Percentiles rank a stretch among this genome's conserved stretches.
Conservation (phyloP, 805 yeast genomes). For the Jamesozyma hellenica region DNA sequence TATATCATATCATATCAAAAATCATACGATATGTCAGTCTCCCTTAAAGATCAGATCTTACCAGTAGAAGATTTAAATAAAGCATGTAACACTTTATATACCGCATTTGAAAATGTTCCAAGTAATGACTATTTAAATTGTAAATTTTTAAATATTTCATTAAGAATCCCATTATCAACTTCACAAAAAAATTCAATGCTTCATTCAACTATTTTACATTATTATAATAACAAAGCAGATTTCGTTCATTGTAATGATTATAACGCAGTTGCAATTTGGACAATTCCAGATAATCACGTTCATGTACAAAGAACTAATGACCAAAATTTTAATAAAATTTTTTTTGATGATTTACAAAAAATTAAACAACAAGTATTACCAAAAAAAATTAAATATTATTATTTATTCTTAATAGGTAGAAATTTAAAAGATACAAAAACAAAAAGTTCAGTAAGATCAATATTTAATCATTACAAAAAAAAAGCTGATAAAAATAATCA, state of each 20-base stretch:
- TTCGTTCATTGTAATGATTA: conserved; percentile 25
- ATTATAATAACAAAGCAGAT: conserved; percentile 27
- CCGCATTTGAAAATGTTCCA: conserved; percentile 22
- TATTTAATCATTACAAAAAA: conserved; percentile 21
- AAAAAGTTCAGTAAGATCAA: conserved; percentile 27
- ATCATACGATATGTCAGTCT: too few species aligned
- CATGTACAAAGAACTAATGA: conserved; percentile 22
- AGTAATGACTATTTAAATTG: conserved; percentile 24
- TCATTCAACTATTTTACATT: conserved; percentile 17
- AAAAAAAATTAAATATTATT: conserved; percentile 21
- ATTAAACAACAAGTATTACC: conserved; percentile 22
- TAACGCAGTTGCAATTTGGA: conserved; percentile 28
- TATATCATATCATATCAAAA: too few species aligned
- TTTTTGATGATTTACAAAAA: conserved; percentile 17
- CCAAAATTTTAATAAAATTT: conserved; percentile 21
- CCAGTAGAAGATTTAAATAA: conserved; percentile 14
- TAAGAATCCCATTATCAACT: conserved; percentile 15
- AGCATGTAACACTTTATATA: conserved; percentile 20
- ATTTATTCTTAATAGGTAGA: conserved; percentile 28
- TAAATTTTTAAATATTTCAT: conserved; percentile 23
- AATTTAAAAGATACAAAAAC: conserved; percentile 20
- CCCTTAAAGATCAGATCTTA: too few species aligned
- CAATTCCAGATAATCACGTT: conserved; percentile 19
- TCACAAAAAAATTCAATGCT: conserved; percentile 20
- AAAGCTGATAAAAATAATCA: conserved; percentile 24